Conservation (phyloP, 352 stramenopile genomes). For the Phytopythium litorale region DNA sequence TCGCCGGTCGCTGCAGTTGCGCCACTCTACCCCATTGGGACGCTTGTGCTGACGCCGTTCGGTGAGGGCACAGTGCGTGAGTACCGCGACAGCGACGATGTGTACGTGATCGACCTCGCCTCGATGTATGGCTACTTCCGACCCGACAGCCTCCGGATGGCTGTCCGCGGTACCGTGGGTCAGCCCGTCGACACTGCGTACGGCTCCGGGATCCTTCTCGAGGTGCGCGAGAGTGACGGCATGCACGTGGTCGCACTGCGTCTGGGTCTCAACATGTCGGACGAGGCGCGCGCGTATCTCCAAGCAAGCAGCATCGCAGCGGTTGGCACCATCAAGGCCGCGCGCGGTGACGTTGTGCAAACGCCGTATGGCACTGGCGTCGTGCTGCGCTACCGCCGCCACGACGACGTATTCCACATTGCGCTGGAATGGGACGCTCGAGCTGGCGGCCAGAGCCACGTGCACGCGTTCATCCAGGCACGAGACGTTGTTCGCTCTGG, state of each 20-base stretch:
- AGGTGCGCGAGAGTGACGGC: slow-evolving; percentile 57
- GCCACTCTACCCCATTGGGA: slow-evolving; percentile 37
- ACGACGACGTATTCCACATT: slow-evolving; percentile 67
- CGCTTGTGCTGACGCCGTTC: slow-evolving; percentile 60
- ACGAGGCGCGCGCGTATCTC: slow-evolving; percentile 57
- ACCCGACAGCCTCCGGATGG: slow-evolving; percentile 17
- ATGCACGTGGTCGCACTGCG: slow-evolving; percentile 69
- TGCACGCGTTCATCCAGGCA: slow-evolving; percentile 57
- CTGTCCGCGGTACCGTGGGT: slow-evolving; percentile 53
- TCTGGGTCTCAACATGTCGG: slow-evolving; percentile 38
- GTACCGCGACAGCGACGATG: slow-evolving; percentile 39
- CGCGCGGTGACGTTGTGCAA: slow-evolving; percentile 69
- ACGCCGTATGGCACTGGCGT: slow-evolving; percentile 77
- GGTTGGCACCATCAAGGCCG: slow-evolving; percentile 47
- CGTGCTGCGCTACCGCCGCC: slow-evolving; percentile 56
- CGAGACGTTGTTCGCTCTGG: slow-evolving; percentile 50
- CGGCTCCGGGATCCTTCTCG: slow-evolving; percentile 57
- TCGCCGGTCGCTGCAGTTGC: not conserved
- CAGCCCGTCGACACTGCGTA: slow-evolving; percentile 63
- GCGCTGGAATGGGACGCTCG: slow-evolving; percentile 54
- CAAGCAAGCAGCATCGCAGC: slow-evolving; percentile 48
- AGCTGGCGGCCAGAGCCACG: slow-evolving; percentile 43
- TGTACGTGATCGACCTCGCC: slow-evolving; percentile 55
- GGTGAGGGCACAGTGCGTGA: slow-evolving; percentile 52
- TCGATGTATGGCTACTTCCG: slow-evolving; percentile 52